phyloP scores from a whole-genome alignment of 2,329 filamentous ascomycete species.

The Trichocomaceae sp. region DNA sequence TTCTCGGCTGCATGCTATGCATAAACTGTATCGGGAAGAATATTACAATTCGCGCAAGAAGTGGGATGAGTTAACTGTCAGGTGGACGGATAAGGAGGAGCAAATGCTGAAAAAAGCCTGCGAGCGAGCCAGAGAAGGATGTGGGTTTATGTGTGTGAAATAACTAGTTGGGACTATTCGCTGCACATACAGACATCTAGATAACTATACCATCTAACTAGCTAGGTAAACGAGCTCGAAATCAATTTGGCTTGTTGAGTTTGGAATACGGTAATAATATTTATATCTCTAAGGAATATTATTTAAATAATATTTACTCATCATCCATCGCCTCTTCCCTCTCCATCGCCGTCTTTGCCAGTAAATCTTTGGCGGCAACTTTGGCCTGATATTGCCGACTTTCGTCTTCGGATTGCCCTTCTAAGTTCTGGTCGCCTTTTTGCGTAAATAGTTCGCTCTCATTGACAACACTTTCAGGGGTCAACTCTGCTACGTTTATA shows the following conservation, averaged over 20 bases:
- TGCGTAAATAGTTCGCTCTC: neutral
- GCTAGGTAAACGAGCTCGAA: no score
- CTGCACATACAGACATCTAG: neutral
- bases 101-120: slow-evolving; percentile 53
- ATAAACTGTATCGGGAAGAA: slow-evolving; percentile 51
- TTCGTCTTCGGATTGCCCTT: neutral
- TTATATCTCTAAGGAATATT: neutral
- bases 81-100: slow-evolving; percentile 60
- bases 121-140: slow-evolving; percentile 50
- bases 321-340: slow-evolving; percentile 35
- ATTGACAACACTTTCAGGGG: slow-evolving; percentile 9
- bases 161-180: slow-evolving; percentile 25
- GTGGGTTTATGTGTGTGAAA: slow-evolving; percentile 55
- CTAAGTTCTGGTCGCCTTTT: neutral
- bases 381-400: slow-evolving; percentile 25
- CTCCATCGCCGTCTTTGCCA: slow-evolving; percentile 33
- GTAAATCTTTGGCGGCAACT: slow-evolving; percentile 28
- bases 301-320: slow-evolving; percentile 14
- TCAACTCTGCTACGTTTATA: slow-evolving; percentile 11
- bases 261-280: no score
- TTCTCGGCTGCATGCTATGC: slow-evolving; percentile 49
- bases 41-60: slow-evolving; percentile 51
- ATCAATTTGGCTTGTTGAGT: no score
- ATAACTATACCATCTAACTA: no score
- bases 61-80: slow-evolving; percentile 56